Evolutionary conservation across 2,329 filamentous ascomycete species (phyloP), one percentile per base, ranked within the genome.

Genomic region (Fusarium illudens): DNA sequence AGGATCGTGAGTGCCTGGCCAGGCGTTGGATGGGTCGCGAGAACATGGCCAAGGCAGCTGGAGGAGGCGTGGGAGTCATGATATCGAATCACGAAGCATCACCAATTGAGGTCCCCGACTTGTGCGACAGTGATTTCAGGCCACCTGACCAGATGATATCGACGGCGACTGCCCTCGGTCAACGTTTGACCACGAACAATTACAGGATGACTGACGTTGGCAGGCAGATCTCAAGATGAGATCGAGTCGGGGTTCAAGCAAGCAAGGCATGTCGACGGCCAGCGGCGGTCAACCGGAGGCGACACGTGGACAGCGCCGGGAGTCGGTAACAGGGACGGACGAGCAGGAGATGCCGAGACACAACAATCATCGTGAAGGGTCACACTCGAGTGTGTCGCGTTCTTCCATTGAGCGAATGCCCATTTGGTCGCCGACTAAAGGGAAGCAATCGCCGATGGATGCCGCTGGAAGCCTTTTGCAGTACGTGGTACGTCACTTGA

Each of bases 311-410:
- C 49, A 20, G n/a, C 8, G 30, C 20, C n/a, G 39, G 57, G 36
- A 46, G 52, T 25, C 54, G 60, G 54, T 3, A 50, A 11, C 30
- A 5, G 22, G 39, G 39, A 55, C n/a, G n/a, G n/a, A n/a, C n/a
- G 25, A 52, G 42, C 44, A 60, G 63, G 20, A 53, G 66, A 67
- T 55, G 62, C 67, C 67, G 67, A 69, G 66, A 70, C 54, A 69
- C 49, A 17, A 17, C 39, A 46, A 46, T 29, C 67, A 70, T 70
- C 66, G 62, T 60, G 62, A 70, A 59, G 46, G 60, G 19, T 30
- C 25, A 30, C 19, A 68, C 37, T 22, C 20, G 27, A 50, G 36
- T 39, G 27, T 51, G 55, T 33, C 53, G 27, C 37, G 46, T 36
- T 44, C 17, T 34, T 22, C 19, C 25, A 42, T 62, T 29, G 36